Conservation (phyloP, 2,329 filamentous ascomycete genomes). For the Myotisia sp. region DNA sequence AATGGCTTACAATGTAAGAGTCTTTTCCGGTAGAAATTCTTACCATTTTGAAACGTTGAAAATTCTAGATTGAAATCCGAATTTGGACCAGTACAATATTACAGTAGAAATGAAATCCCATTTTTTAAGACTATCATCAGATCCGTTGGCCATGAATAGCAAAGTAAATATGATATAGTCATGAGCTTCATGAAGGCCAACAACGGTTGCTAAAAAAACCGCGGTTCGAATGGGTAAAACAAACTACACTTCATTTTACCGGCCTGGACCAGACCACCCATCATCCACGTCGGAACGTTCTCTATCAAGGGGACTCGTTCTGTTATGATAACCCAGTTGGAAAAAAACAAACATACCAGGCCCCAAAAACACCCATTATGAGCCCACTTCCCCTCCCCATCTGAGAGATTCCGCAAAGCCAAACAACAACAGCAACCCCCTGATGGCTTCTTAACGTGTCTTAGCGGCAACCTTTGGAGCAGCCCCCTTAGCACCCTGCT, state of each 20-base stretch:
- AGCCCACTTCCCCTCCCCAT: neutral
- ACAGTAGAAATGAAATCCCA: slow-evolving; percentile 4
- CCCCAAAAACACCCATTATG: slow-evolving; percentile 4
- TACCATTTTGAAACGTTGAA: too few species aligned
- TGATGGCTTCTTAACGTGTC: slow-evolving; percentile 51
- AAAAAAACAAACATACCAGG: slow-evolving; percentile 2
- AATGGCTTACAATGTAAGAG: too few species aligned
- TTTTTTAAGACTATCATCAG: slow-evolving; percentile 3
- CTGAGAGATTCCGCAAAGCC: slow-evolving; percentile 1
- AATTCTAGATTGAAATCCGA: too few species aligned
- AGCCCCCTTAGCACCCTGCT: slow-evolving; percentile 92
- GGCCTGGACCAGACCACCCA: slow-evolving; percentile 3
- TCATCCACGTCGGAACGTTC: slow-evolving; percentile 1
- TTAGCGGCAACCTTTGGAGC: slow-evolving; percentile 72
- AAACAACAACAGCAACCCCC: too few species aligned
- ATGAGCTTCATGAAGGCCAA: neutral
- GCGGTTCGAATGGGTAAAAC: slow-evolving; percentile 4
- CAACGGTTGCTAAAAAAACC: neutral
- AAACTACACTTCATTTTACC: slow-evolving; percentile 3
- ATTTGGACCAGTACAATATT: too few species aligned
- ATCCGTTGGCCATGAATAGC: neutral
- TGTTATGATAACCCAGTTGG: slow-evolving; percentile 1
- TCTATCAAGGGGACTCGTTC: slow-evolving; percentile 2
- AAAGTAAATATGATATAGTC: slow-evolving; percentile 1
- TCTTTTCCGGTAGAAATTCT: too few species aligned